phyloP scores from a whole-genome alignment of 2,329 filamentous ascomycete genomes.

The Penicillium sclerotigenum region DNA sequence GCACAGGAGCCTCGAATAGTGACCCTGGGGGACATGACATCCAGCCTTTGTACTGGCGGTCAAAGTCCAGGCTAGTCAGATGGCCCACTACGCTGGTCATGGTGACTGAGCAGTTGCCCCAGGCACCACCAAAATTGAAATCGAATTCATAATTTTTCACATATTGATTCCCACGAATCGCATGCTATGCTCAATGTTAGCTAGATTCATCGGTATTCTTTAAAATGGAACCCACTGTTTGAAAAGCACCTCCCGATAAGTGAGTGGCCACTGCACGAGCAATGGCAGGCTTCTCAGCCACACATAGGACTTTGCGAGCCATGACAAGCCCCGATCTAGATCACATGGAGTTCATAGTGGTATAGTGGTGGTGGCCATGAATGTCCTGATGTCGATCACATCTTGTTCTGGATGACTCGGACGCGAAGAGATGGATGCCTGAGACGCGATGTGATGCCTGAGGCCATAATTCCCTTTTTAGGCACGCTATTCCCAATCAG shows the following conservation, averaged over 20 bases:
- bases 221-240: slow-evolving; percentile 57
- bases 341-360: slow-evolving; percentile 10
- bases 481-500: slow-evolving; percentile 15
- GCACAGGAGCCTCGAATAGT: slow-evolving; percentile 77
- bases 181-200: slow-evolving; percentile 53
- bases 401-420: slow-evolving; percentile 9
- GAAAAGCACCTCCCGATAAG: slow-evolving; percentile 71
- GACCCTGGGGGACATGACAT: slow-evolving; percentile 70
- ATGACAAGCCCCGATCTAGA: slow-evolving; percentile 25
- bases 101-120: slow-evolving; percentile 78
- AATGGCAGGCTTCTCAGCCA: slow-evolving; percentile 89
- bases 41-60: slow-evolving; percentile 72
- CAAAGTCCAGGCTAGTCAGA: slow-evolving; percentile 77
- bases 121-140: slow-evolving; percentile 77
- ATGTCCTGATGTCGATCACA: slow-evolving; percentile 10
- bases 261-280: slow-evolving; percentile 90
- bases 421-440: slow-evolving; percentile 17
- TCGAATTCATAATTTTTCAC: slow-evolving; percentile 94
- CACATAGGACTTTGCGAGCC: slow-evolving; percentile 63
- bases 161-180: slow-evolving; percentile 66
- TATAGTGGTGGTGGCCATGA: slow-evolving; percentile 8
- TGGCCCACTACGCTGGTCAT: slow-evolving; percentile 95
- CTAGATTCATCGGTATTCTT: background rate
- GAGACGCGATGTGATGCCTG: slow-evolving; percentile 11
- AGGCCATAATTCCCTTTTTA: slow-evolving; percentile 5